Base-by-base conservation (phyloP, 176 grass and related monocot genomes). In the Raddia guianensis region DNA sequence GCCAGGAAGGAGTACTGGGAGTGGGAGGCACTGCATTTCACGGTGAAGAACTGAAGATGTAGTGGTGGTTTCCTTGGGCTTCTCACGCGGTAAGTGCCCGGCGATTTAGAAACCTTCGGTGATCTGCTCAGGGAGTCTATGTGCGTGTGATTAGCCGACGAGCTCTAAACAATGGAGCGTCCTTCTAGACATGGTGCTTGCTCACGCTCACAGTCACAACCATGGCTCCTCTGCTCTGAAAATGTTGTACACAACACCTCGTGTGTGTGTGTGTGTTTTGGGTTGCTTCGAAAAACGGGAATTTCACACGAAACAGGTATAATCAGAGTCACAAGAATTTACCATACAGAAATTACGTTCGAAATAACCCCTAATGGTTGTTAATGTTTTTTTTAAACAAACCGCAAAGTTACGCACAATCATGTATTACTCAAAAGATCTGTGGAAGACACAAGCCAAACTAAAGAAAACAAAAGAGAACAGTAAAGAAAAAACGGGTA, bases 41-140 rank as follows among this genome's bases (percentile, higher is more conserved):
- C 70, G 80, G 86, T 65, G 63, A 19, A 12, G 62, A 62, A 74
- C 80, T 65, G 63, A 19, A 12, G 62, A 62, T 66, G 68, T 20
- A 9, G 71, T 42, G n/a, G 64, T 48, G 47, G 55, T 60, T 60
- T 85, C 73, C 65, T 59, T 57, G 70, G 75, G 69, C 70, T 61
- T 74, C 80, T 83, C 88, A 90, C 80, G 68, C 71, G 72, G 76
- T 76, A 71, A 85, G 77, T 89, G 87, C 87, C 87, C 71, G 9
- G 57, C 71, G 77, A 89, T 89, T 89, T 89, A 89, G 63, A 89
- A 89, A 85, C 49, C 82, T 56, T 64, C 76, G 56, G 54, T 10
- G 82, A 57, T 76, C 82, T 76, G 76, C 82, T 76, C 82, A 52
- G 49, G 21, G 20, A 85, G 66, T 71, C 55, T 71, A 49, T 65